Base-by-base conservation (phyloP, 768 basidiomycete species). In the Mycena sanguinolenta region DNA sequence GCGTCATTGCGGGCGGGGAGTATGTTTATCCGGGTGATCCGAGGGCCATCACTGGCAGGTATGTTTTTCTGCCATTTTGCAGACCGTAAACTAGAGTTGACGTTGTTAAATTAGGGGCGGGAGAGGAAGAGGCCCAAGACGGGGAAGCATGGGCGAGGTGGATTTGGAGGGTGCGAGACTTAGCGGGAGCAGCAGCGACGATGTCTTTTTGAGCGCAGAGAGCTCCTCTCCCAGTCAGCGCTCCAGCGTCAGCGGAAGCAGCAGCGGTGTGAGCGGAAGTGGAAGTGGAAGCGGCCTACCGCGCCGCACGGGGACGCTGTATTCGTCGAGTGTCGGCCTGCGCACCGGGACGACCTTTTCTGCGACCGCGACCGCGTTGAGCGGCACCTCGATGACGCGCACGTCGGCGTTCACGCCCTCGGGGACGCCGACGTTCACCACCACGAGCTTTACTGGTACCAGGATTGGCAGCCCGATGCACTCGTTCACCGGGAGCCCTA, bases 121-220 rank as follows among this genome's bases (percentile, higher is more conserved):
- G 7, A 81, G 80, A 27, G 81, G 81, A 4, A 66, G 82, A 25
- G 75, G 82, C n/a, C 77, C 85, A n/a, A 77, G 92, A 50, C 92
- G 91, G n/a, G 91, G 88, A 52, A 95, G 92, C 0, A 85, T 92
- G 82, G 91, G 91, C 0, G 94, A 95, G 74, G 82, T 95, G n/a
- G 93, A 87, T 60, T 14, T 60, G 44, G 79, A 74, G 39, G 84
- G 81, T 84, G 79, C 83, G 89, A 65, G 91, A 86, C 64, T 89
- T 19, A 72, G 71, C 19, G 69, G 58, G 21, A 39, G 44, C 46
- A 34, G 32, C 10, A 63, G 28, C 42, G 69, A 67, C 25, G 73
- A 73, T 21, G 67, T 73, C 27, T 73, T 73, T 53, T 57, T 70
- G 63, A 63, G 58, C 16, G 70, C 70, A 30, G 70, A 67, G 27